Conservation (phyloP, 2,329 filamentous ascomycete genomes). For the Ophiostoma tasmaniense region DNA sequence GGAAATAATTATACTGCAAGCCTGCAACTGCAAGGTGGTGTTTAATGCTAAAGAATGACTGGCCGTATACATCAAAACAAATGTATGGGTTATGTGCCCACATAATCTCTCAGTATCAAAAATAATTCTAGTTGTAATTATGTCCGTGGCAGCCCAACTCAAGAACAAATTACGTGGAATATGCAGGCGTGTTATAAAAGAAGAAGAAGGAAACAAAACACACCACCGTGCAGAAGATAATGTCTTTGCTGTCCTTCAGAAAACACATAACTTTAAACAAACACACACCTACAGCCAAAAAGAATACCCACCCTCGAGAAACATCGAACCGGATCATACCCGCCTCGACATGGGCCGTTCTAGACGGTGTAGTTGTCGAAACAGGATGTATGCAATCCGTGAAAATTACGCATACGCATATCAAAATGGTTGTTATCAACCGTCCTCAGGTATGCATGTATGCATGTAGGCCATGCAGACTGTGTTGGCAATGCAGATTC, state of each 20-base stretch:
- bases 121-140: no score
- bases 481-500: background rate
- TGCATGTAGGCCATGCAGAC: conserved; percentile 2
- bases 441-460: background rate
- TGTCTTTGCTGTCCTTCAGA: background rate
- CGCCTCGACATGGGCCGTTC: background rate
- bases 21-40: no score
- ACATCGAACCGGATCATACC: background rate
- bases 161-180: background rate
- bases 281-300: background rate
- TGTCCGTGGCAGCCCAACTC: background rate
- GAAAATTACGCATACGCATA: background rate
- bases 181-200: background rate
- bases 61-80: no score
- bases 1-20: no score
- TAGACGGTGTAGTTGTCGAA: background rate
- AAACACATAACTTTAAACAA: no score
- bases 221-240: background rate
- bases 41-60: no score
- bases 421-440: background rate
- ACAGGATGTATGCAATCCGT: background rate
- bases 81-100: background rate
- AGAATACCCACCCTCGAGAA: background rate
- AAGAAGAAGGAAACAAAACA: background rate
- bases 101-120: background rate